phyloP scores from a whole-genome alignment of 2,329 filamentous ascomycete species.

The Colletotrichum sp. region DNA sequence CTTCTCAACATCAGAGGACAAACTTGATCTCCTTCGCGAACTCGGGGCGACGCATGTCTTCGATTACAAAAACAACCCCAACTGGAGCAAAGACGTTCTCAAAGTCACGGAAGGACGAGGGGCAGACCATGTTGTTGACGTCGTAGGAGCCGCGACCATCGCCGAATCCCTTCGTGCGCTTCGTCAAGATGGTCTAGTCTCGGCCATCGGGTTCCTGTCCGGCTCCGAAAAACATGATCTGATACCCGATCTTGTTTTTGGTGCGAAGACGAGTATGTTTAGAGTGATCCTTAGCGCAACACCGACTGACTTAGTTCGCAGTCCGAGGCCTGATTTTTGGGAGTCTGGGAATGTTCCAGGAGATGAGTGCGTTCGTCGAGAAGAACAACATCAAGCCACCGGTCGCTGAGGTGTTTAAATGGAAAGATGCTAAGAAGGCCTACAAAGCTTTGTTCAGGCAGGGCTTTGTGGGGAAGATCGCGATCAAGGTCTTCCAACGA shows the following conservation, averaged over 20 bases:
- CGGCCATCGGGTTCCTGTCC: not conserved
- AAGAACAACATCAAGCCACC: not conserved
- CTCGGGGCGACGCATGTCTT: constrained; percentile 18
- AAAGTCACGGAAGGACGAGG: constrained; percentile 14
- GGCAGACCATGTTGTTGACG: constrained; percentile 9
- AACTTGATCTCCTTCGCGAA: constrained; percentile 11
- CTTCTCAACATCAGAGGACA: constrained; percentile 24
- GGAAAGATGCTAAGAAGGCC: not conserved
- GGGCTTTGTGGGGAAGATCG: not conserved
- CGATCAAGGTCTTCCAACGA: not conserved
- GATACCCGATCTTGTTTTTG: not conserved
- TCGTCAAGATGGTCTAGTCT: not conserved
- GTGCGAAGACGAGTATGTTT: not conserved
- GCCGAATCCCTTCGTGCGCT: not conserved
- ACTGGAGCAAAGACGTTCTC: constrained; percentile 20
- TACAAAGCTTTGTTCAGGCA: not conserved
- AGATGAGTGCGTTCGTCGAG: not conserved
- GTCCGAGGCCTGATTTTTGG: not conserved
- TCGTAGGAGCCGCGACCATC: not conserved
- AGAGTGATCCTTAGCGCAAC: not conserved
- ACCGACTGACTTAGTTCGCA: not conserved
- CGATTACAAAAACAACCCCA: constrained; percentile 16
- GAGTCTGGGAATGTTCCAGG: not conserved
- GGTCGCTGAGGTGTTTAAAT: not conserved
- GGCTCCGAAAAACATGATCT: not conserved